Percentiles rank a stretch among this genome's conserved stretches.
phyloP scores from a whole-genome alignment of 352 stramenopile species.

The Phytophthora gonapodyides region DNA sequence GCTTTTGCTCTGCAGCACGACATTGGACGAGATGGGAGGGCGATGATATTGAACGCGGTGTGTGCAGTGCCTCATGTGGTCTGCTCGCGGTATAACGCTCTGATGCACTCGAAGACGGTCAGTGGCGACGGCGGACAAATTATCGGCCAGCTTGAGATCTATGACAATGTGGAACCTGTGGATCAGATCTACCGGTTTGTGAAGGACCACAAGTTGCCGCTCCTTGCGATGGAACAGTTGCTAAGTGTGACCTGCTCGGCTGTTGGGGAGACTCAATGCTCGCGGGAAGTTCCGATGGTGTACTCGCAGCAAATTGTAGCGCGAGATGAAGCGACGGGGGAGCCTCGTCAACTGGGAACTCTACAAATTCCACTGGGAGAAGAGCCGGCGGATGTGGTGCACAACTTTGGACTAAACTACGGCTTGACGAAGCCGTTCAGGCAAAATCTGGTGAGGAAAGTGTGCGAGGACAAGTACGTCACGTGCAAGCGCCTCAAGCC shows the following conservation, averaged over 20 bases:
- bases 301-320: slow-evolving; percentile 54
- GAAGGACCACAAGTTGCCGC: slow-evolving; percentile 47
- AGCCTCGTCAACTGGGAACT: slow-evolving; percentile 40
- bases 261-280: slow-evolving; percentile 37
- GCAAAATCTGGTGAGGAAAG: slow-evolving; percentile 45
- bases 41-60: slow-evolving; percentile 47
- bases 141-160: slow-evolving; percentile 66
- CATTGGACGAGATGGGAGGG: slow-evolving; percentile 33
- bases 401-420: slow-evolving; percentile 45
- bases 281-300: slow-evolving; percentile 47
- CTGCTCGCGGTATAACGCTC: slow-evolving; percentile 46
- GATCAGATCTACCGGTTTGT: slow-evolving; percentile 79
- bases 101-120: slow-evolving; percentile 60
- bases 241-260: slow-evolving; percentile 41
- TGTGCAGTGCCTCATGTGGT: slow-evolving; percentile 39
- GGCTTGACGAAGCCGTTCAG: slow-evolving; percentile 47
- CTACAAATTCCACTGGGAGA: slow-evolving; percentile 55
- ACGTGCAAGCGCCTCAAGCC: slow-evolving; percentile 48
- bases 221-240: slow-evolving; percentile 46
- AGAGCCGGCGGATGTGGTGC: slow-evolving; percentile 62
- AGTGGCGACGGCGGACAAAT: slow-evolving; percentile 19
- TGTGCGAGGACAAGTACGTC: slow-evolving; percentile 64
- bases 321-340: slow-evolving; percentile 10
- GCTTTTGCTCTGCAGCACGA: slow-evolving; percentile 43
- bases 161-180: slow-evolving; percentile 65